These are phyloP conservation scores for Licmophora abbreviata DNA, from an alignment of 108 stramenopile genomes.

Conservation along the genomic window DNA sequence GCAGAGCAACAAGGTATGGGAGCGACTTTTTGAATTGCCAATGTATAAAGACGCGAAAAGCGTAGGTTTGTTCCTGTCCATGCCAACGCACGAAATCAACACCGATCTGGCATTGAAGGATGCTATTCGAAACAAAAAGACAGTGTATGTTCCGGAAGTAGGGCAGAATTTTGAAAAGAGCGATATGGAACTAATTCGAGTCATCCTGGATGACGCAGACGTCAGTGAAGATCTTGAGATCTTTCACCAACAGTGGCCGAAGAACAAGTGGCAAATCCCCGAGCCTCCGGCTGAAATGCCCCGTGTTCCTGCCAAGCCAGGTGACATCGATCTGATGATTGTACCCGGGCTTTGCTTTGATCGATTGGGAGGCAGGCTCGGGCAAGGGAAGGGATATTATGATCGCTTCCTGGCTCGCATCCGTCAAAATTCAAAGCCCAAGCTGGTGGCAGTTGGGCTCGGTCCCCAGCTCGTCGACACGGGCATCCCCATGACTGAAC, in stretches of 20 bases:
- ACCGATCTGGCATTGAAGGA: conserved; percentile 40
- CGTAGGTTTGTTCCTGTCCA: conserved; percentile 80
- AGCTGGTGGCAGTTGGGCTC: conserved; percentile 70
- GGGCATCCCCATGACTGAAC: conserved; percentile 42
- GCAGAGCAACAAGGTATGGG: conserved; percentile 56
- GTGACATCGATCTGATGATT: conserved; percentile 74
- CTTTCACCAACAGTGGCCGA: conserved; percentile 74
- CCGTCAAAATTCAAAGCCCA: conserved; percentile 13
- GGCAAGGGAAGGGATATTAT: conserved; percentile 90
- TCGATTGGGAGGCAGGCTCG: conserved; percentile 46
- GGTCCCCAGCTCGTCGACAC: conserved; percentile 38
- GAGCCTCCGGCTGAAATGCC: conserved; percentile 64
- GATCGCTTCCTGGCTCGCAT: conserved; percentile 82
- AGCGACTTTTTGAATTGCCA: conserved; percentile 40
- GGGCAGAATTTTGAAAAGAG: conserved; percentile 80
- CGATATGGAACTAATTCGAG: conserved; percentile 80
- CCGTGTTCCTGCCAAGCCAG: conserved; percentile 43
- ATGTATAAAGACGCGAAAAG: conserved; percentile 57
- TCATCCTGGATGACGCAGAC: conserved; percentile 20
- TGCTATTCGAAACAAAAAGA: conserved; percentile 47
- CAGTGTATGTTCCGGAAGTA: conserved; percentile 76
- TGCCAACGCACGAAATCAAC: conserved; percentile 78
- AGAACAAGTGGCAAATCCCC: conserved; percentile 85
- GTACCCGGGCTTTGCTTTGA: conserved; percentile 88
- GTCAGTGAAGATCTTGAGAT: conserved; percentile 4